phyloP scores from a whole-genome alignment of 1,139 yeast genomes.

The Suhomyces bolitotheri region DNA sequence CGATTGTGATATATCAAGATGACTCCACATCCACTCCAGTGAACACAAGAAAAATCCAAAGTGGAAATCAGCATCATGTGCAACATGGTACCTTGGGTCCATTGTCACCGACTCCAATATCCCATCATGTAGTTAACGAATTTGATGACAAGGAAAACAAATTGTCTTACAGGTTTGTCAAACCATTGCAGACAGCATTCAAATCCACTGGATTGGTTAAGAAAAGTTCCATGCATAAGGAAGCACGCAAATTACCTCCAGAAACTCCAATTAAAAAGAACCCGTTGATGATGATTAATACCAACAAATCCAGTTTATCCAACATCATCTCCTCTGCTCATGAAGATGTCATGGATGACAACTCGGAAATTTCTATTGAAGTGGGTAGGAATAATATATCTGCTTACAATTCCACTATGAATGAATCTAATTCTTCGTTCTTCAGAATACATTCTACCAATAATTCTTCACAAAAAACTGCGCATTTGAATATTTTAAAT shows the following conservation, averaged over 20 bases:
- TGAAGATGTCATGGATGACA: conserved; percentile 24
- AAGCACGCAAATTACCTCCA: conserved; percentile 51
- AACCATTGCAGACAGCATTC: conserved; percentile 85
- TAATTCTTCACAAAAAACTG: conserved; percentile 18
- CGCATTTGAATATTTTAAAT: conserved; percentile 12
- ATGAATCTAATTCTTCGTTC: conserved; percentile 38
- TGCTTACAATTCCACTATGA: conserved; percentile 21
- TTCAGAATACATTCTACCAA: conserved; percentile 31
- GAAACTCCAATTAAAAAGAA: conserved; percentile 81
- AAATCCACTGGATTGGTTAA: conserved; percentile 73
- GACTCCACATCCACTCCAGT: conserved; percentile 10
- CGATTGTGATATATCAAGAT: conserved; percentile 20
- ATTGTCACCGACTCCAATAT: conserved; percentile 7
- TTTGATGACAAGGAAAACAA: conserved; percentile 38
- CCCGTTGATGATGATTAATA: conserved; percentile 43
- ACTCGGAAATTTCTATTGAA: conserved; percentile 39
- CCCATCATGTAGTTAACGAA: conserved; percentile 19
- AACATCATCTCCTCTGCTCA: conserved; percentile 24
- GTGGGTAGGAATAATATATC: conserved; percentile 39
- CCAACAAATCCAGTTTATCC: conserved; percentile 23
- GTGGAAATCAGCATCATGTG: conserved; percentile 5
- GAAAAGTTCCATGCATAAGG: conserved; percentile 53
- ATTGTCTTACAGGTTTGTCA: conserved; percentile 65
- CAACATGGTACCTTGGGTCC: conserved; percentile 3
- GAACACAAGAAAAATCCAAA: conserved; percentile 9